Evolutionary conservation across 2,329 filamentous ascomycete genomes (phyloP).

Genomic region (Arthrobotrys sphaeroides): DNA sequence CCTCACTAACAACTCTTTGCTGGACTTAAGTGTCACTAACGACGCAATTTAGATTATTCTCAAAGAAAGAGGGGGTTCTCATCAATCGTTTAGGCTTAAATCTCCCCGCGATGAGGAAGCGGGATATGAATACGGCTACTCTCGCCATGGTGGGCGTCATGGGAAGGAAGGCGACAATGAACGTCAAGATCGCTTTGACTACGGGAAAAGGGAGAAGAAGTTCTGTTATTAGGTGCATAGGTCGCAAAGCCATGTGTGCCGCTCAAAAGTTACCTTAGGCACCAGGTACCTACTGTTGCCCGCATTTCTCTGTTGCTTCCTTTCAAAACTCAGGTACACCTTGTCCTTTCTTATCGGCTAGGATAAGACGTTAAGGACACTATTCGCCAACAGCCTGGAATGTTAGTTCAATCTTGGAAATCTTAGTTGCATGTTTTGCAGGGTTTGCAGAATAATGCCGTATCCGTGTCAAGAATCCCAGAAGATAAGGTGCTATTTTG

Average conservation of each 20-base stretch:
- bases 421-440: no score
- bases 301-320: no score
- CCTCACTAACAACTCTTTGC: neutral
- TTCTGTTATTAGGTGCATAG: constrained; percentile 27
- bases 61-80: neutral
- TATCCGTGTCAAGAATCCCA: no score
- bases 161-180: neutral
- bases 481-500: no score
- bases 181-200: neutral
- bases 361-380: no score
- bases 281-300: no score
- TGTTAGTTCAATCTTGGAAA: no score
- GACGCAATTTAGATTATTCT: neutral
- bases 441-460: no score
- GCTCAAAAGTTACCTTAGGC: neutral
- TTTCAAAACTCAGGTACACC: no score
- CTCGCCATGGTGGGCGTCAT: neutral
- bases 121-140: neutral
- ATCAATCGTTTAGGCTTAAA: neutral
- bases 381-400: no score
- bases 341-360: no score
- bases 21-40: neutral
- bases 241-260: neutral
- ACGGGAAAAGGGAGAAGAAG: constrained; percentile 21
- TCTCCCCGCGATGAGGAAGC: neutral